Evolutionary conservation across 1,284 basidiomycete species (phyloP).

Genomic region (Puccinia polysora): DNA sequence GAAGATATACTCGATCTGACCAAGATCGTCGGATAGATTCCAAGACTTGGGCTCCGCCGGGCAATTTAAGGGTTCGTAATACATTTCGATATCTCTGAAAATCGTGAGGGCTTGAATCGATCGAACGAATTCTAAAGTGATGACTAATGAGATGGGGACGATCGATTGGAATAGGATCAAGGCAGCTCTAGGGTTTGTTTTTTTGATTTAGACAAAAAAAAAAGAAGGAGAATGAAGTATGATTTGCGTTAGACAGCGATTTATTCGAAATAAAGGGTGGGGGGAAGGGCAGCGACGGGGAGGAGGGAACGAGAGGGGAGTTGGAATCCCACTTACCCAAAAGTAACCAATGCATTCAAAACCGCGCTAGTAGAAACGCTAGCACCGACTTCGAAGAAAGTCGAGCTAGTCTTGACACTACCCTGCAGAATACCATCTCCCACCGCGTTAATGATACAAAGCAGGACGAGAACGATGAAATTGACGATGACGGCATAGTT

Average conservation of each 20-base stretch:
- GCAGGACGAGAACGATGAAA: conserved; percentile 70
- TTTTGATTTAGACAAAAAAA: conserved; percentile 44
- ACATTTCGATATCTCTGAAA: conserved; percentile 91
- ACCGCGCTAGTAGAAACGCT: conserved; percentile 63
- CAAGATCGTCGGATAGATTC: conserved; percentile 96
- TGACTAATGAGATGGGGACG: conserved; percentile 92
- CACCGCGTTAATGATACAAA: conserved; percentile 69
- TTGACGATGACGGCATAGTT: conserved; percentile 97
- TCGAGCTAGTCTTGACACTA: conserved; percentile 63
- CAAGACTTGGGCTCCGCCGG: conserved; percentile 92
- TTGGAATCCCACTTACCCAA: conserved; percentile 64
- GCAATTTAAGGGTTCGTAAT: conserved; percentile 64
- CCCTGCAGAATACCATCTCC: conserved; percentile 70
- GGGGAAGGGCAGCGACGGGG: too few species aligned
- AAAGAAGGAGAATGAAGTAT: neutral
- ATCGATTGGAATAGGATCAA: conserved; percentile 97
- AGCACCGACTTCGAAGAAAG: conserved; percentile 66
- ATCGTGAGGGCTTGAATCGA: conserved; percentile 97
- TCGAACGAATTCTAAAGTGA: conserved; percentile 96
- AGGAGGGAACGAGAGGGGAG: too few species aligned
- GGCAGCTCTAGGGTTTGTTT: conserved; percentile 58
- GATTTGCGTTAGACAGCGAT: neutral
- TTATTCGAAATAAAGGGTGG: conserved; percentile 53
- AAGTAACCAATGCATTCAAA: conserved; percentile 79
- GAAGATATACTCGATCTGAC: conserved; percentile 96